These are phyloP conservation scores for Candida dajiaensis DNA, from an alignment of 805 yeast species.

Conservation along the genomic window DNA sequence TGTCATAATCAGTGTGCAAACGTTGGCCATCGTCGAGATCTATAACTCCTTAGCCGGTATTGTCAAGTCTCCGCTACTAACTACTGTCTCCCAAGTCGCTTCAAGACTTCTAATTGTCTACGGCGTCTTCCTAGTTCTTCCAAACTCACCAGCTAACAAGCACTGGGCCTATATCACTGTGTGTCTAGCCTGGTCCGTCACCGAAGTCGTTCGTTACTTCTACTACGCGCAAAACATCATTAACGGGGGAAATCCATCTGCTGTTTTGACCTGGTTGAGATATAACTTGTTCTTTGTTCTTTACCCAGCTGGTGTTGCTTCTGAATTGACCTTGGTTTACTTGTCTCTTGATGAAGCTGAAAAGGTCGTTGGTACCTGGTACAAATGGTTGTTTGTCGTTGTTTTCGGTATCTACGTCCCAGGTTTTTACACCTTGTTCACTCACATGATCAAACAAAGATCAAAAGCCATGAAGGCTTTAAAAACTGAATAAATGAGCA, in stretches of 20 bases:
- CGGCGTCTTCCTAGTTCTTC: constrained; percentile 76
- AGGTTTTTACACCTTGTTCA: constrained; percentile 77
- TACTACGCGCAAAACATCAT: constrained; percentile 71
- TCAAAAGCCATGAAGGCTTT: constrained; percentile 57
- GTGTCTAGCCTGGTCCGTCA: constrained; percentile 82
- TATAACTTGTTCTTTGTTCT: constrained; percentile 78
- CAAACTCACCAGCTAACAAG: constrained; percentile 58
- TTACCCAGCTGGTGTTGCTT: constrained; percentile 89
- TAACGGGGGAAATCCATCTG: constrained; percentile 48
- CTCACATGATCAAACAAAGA: constrained; percentile 88
- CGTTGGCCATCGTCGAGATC: constrained; percentile 75
- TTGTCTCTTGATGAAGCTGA: constrained; percentile 69
- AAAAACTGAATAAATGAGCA: constrained; percentile 3
- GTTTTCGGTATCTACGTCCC: constrained; percentile 72
- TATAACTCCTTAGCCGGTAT: constrained; percentile 71
- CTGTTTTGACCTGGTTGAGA: constrained; percentile 60
- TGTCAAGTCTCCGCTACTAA: constrained; percentile 78
- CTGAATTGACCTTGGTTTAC: constrained; percentile 69
- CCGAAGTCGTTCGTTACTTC: constrained; percentile 88
- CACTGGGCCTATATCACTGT: constrained; percentile 62
- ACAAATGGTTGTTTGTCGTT: constrained; percentile 48
- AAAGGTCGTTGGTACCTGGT: constrained; percentile 39
- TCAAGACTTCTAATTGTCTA: constrained; percentile 78
- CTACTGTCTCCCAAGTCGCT: constrained; percentile 82
- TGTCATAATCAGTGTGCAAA: constrained; percentile 63